Evolutionary conservation across 2,329 filamentous ascomycete genomes (phyloP).

Genomic region (Beauveria rudraprayagi): DNA sequence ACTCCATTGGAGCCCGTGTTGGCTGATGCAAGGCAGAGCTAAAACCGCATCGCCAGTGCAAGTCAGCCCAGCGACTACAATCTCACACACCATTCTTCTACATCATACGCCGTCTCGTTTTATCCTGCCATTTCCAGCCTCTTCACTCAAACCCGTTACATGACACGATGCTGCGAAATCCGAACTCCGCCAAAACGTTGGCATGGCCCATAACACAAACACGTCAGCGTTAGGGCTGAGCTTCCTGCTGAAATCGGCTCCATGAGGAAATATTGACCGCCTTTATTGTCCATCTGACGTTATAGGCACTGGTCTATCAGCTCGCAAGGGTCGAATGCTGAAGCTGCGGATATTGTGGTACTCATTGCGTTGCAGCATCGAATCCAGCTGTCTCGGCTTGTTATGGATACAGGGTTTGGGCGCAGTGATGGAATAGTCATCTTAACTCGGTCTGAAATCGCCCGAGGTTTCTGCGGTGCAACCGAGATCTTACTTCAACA

Average conservation of each 20-base stretch:
- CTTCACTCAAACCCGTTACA: background rate
- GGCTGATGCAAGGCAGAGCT: background rate
- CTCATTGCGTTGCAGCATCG: too few relatives aligned
- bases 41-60: background rate
- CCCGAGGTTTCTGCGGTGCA: too few relatives aligned
- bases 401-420: background rate
- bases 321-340: background rate
- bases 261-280: background rate
- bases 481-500: too few relatives aligned
- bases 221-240: slow-evolving; percentile 5
- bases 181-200: slow-evolving; percentile 3
- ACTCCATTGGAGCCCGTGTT: background rate
- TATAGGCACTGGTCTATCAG: background rate
- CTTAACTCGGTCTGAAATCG: background rate
- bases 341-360: background rate
- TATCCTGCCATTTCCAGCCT: background rate
- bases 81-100: background rate
- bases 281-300: background rate
- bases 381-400: background rate
- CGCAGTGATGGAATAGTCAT: background rate
- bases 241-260: background rate
- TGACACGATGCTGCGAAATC: background rate
- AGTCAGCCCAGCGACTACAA: background rate
- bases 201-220: background rate
- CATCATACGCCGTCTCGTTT: background rate